Evolutionary conservation across 176 grass and related monocot species (phyloP), one percentile per base, ranked within the genome.

Genomic region (Thalia dealbata): DNA sequence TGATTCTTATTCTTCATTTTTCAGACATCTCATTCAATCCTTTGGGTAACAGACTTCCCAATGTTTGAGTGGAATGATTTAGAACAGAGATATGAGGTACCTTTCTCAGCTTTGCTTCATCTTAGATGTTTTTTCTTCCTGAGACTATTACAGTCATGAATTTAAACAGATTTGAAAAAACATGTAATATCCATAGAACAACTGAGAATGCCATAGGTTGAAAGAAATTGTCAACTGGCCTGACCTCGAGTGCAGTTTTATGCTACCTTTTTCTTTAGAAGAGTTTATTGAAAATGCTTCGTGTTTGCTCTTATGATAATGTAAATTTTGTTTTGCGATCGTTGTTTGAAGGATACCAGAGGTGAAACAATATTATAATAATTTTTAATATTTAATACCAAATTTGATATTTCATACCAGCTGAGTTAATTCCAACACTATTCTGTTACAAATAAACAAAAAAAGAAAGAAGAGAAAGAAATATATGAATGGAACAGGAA

Each of bases 21-120:
- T 19, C 52, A 97, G 89, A 83, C 67, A 63, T 81, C 78, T 50
- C 87, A 97, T 58, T 92, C 93, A 76, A 78, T 92, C 84, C 56
- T 97, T 46, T 97, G 95, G 95, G 89, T 97, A 30, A 97, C 83
- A 50, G 87, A 92, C 67, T 97, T 97, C 74, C 93, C 89, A 78
- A 88, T 97, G 93, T 97, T 97, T 60, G 87, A 91, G 82, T 97
- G 89, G 93, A 92, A 91, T 80, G 78, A 81, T 54, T 80, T 79
- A 29, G 89, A 97, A 79, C 85, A 91, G 75, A 88, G 87, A 81
- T 92, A 97, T 15, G 89, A 91, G 89, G 93, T 97, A 70, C 73
- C 59, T 73, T 77, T 45, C 46, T 74, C 78, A 60, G 81, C 42
- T 81, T 23, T 76, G 44, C 19, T 76, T 24, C 25, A 52, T 54